Conservation (phyloP, 176 grass and related monocot genomes). For the Puccinellia tenuiflora region DNA sequence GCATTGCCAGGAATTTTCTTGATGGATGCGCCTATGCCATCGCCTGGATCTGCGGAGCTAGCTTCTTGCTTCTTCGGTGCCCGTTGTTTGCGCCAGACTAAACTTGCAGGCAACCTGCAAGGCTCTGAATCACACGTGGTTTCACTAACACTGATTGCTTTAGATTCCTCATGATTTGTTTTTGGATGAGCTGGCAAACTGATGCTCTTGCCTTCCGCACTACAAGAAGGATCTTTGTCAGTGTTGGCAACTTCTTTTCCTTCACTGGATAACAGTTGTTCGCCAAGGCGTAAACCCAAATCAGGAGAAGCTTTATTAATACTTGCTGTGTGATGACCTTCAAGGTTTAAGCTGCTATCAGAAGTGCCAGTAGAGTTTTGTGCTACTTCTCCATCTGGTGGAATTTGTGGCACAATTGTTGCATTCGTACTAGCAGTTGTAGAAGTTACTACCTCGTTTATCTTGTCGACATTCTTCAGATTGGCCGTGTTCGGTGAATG, state of each 20-base stretch:
- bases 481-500: neutral
- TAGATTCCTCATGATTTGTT: constrained; percentile 13
- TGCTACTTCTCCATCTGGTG: neutral
- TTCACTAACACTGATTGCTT: neutral
- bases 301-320: neutral
- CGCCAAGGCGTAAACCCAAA: neutral
- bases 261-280: neutral
- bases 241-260: neutral
- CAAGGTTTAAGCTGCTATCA: neutral
- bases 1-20: neutral
- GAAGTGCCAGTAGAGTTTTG: neutral
- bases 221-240: neutral
- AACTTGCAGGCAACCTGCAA: constrained; percentile 3
- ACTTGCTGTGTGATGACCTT: neutral
- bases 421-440: neutral
- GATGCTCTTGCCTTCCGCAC: neutral
- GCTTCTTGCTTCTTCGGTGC: neutral
- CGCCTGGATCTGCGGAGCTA: neutral
- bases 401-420: neutral
- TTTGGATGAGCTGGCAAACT: constrained; percentile 6
- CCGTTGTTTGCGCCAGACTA: constrained; percentile 1
- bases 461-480: neutral
- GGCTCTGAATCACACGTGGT: neutral
- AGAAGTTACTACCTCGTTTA: neutral
- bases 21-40: neutral